Base-by-base conservation (phyloP, 495 filamentous ascomycete genomes). In the Penicillium lagena region DNA sequence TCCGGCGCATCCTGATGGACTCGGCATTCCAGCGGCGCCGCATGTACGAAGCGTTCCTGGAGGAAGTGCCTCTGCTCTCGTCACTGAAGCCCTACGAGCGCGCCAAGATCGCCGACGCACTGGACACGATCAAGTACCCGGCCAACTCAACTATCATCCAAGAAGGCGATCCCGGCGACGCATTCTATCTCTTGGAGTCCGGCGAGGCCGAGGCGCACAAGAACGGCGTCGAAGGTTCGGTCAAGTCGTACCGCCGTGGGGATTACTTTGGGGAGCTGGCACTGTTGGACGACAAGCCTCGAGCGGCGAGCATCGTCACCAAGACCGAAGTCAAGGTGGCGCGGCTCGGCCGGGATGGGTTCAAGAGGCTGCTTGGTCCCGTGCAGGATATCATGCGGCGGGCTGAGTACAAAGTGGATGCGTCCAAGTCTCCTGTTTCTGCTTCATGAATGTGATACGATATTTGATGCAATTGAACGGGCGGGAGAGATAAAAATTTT, bases 251-350 rank as follows among this genome's bases (percentile, higher is more conserved):
- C 60, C 68, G 71, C 43, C 93, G 95, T 60, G 93, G 93, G 8
- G 94, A 96, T 56, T 98, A 94, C 70, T 98, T 98, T 62, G 93
- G 93, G 36, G 93, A 98, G 63, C 71, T 97, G 45, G 93, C 93
- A 8, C 67, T 98, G 56, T 69, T 97, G 50, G 91, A 98, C 52
- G 91, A 98, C 54, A 85, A 86, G 45, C 93, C 93, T 0, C 82
- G 93, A 40, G 90, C 90, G n/a, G 93, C 93, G 2, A 95, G 83
- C 55, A 84, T 98, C 40, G 70, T 90, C 15, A 83, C 84, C 39
- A 76, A 75, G 53, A 89, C 83, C 0, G 68, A 76, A 9, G 87
- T 95, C 57, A 97, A 96, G 69, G 88, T 97, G n/a, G 94, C 93
- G 13, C 87, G 81, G 29, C 66, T 98, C 28, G 91, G 89, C 22